Evolutionary conservation across 306 rosid genomes (phyloP).

Genomic region (Acacia melanoxylon): DNA sequence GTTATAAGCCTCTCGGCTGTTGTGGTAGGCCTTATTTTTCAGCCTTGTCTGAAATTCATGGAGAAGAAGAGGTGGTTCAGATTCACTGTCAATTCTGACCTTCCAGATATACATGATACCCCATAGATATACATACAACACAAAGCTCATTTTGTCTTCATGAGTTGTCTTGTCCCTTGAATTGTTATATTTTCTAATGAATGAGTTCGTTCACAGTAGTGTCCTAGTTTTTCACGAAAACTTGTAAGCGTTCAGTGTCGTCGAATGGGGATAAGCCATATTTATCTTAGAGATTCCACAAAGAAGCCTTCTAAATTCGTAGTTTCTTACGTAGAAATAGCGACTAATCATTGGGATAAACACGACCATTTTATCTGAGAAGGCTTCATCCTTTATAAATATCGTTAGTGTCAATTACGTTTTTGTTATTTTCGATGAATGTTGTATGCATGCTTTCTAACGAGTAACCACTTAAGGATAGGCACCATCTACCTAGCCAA

Average conservation of each 20-base stretch:
- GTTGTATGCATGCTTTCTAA: too few relatives aligned
- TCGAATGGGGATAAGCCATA: not conserved
- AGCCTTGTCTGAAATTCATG: slow-evolving; percentile 43
- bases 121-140: not conserved
- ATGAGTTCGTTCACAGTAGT: not conserved
- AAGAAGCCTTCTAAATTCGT: not conserved
- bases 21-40: slow-evolving; percentile 40
- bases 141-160: slow-evolving; percentile 15
- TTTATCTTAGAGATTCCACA: not conserved
- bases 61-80: slow-evolving; percentile 54
- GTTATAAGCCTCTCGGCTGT: slow-evolving; percentile 37
- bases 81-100: slow-evolving; percentile 43
- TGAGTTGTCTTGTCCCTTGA: slow-evolving; percentile 23
- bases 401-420: not conserved
- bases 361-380: not conserved
- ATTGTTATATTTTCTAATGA: not conserved
- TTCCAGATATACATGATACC: slow-evolving; percentile 35
- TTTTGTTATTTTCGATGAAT: not conserved
- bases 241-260: not conserved
- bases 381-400: too few relatives aligned
- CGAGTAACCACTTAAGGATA: too few relatives aligned
- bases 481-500: too few relatives aligned
- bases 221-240: not conserved
- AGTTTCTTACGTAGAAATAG: not conserved
- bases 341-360: not conserved